phyloP scores from a whole-genome alignment of 495 filamentous ascomycete species.

The Friedmanniomyces endolithicus region DNA sequence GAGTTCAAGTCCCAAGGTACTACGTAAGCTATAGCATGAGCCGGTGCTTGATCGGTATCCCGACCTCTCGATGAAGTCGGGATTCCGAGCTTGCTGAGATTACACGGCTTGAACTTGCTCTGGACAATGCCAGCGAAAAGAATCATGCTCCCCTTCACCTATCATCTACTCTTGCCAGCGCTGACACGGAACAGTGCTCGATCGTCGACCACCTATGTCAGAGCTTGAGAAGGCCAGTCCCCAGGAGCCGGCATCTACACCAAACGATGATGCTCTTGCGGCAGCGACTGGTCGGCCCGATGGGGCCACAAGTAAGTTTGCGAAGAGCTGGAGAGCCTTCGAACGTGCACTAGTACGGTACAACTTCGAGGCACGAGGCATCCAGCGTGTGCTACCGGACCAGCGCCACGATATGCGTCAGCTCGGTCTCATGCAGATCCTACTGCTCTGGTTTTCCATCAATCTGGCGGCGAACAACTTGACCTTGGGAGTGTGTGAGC shows the following conservation, averaged over 20 bases:
- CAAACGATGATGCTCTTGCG: neutral
- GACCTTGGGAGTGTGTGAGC: constrained; percentile 41
- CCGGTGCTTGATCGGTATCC: constrained; percentile 17
- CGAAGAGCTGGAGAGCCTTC: constrained; percentile 18
- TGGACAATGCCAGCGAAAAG: constrained; percentile 95
- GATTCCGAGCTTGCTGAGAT: constrained; percentile 55
- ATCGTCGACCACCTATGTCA: neutral
- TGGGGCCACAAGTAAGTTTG: neutral
- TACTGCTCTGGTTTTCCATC: constrained; percentile 60
- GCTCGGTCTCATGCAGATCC: constrained; percentile 53
- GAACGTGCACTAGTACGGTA: constrained; percentile 27
- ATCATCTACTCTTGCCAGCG: neutral
- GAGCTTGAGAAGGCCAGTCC: constrained; percentile 20
- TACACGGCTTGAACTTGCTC: constrained; percentile 95
- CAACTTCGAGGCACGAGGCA: constrained; percentile 54
- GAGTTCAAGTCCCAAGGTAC: constrained; percentile 19
- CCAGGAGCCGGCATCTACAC: neutral
- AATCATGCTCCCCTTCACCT: constrained; percentile 55
- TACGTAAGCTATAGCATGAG: constrained; percentile 19
- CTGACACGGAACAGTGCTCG: neutral
- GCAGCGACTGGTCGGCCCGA: neutral
- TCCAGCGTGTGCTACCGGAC: constrained; percentile 49
- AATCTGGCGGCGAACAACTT: constrained; percentile 69
- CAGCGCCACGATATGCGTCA: constrained; percentile 48
- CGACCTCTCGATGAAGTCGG: too few relatives aligned